phyloP scores from a whole-genome alignment of 2,329 filamentous ascomycete species.

The Aureobasidium zeae region DNA sequence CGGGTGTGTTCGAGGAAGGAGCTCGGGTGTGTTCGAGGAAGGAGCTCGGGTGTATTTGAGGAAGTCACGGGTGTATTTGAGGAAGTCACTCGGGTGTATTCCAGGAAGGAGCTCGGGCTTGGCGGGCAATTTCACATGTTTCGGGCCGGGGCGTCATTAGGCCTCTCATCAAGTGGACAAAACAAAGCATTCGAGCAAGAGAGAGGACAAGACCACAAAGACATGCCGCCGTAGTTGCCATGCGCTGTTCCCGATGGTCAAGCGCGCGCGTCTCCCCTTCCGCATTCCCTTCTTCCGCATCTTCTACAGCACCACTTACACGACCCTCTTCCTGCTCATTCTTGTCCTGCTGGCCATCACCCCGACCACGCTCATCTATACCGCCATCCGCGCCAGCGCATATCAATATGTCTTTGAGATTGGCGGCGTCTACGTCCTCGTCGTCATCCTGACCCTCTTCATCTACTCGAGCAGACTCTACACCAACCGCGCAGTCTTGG shows the following conservation, averaged over 20 bases:
- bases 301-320: constrained; percentile 72
- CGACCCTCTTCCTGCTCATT: constrained; percentile 64
- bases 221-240: too few relatives aligned
- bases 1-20: too few relatives aligned
- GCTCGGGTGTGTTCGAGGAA: too few relatives aligned
- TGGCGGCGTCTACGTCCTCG: constrained; percentile 63
- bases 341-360: constrained; percentile 67
- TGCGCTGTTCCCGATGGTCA: constrained; percentile 9
- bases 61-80: too few relatives aligned
- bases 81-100: too few relatives aligned
- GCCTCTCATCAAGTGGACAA: too few relatives aligned
- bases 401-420: constrained; percentile 78
- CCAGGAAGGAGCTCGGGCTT: too few relatives aligned
- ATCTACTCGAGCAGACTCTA: constrained; percentile 80
- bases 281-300: constrained; percentile 60
- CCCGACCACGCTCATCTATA: constrained; percentile 68
- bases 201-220: too few relatives aligned
- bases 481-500: constrained; percentile 69
- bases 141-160: too few relatives aligned
- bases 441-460: constrained; percentile 59
- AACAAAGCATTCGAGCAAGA: too few relatives aligned
- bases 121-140: too few relatives aligned
- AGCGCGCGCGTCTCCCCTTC: constrained; percentile 25
- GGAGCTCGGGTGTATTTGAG: too few relatives aligned
- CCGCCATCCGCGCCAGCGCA: constrained; percentile 57